These are phyloP conservation scores for Claviceps sp. DNA, from an alignment of 2,329 filamentous ascomycete genomes.

Conservation along the genomic window DNA sequence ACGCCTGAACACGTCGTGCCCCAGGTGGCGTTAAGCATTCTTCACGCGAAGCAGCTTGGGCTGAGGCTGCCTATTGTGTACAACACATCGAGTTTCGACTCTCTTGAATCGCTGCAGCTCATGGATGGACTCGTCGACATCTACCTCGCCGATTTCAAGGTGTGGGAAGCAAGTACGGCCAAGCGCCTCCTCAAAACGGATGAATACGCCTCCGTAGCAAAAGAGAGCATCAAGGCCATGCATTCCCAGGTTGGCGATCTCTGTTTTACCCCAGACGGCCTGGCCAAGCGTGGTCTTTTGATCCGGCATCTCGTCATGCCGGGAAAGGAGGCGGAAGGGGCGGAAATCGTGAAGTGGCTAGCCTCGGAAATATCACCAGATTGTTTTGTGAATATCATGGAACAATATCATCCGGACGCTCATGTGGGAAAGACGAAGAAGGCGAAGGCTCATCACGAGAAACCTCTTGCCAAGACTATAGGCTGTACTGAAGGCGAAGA, in stretches of 20 bases:
- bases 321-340: constrained; percentile 59
- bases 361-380: constrained; percentile 60
- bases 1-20: constrained; percentile 81
- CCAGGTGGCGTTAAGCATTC: constrained; percentile 64
- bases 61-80: constrained; percentile 65
- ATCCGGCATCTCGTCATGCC: constrained; percentile 79
- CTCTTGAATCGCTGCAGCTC: constrained; percentile 53
- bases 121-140: constrained; percentile 74
- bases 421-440: constrained; percentile 60
- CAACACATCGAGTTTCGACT: constrained; percentile 76
- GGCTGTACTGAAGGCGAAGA: constrained; percentile 19
- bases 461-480: background rate
- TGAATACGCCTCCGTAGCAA: constrained; percentile 58
- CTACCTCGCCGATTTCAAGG: constrained; percentile 81
- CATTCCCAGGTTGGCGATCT: constrained; percentile 70
- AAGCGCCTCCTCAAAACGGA: constrained; percentile 65
- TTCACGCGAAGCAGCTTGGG: constrained; percentile 58
- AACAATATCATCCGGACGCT: constrained; percentile 71
- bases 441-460: constrained; percentile 16
- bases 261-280: constrained; percentile 67
- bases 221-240: constrained; percentile 70
- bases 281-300: constrained; percentile 65
- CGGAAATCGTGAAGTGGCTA: constrained; percentile 63
- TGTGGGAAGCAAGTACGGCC: constrained; percentile 55
- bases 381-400: constrained; percentile 77